Conservation (phyloP, 2,329 filamentous ascomycete species). For the Fusarium sp. region DNA sequence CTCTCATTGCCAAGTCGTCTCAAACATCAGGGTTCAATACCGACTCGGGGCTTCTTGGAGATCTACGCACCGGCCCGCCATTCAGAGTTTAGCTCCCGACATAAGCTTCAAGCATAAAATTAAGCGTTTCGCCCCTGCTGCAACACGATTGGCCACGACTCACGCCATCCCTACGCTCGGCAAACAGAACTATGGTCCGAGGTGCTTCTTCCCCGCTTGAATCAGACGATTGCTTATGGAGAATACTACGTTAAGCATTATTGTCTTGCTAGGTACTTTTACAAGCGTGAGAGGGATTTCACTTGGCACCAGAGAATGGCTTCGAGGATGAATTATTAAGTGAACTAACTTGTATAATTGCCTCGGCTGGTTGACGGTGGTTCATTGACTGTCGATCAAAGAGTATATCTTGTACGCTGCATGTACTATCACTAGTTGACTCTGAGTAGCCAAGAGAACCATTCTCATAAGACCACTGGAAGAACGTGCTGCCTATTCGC, state of each 20-base stretch:
- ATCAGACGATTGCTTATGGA: conserved; percentile 21
- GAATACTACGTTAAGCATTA: neutral
- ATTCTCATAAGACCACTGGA: neutral
- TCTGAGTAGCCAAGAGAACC: neutral
- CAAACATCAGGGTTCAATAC: conserved; percentile 7
- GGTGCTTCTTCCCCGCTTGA: conserved; percentile 3
- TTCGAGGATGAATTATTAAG: neutral
- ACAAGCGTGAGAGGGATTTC: neutral
- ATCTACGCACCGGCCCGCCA: conserved; percentile 21
- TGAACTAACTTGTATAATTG: neutral
- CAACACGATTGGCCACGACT: neutral
- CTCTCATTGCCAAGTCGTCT: neutral
- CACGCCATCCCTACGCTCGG: neutral
- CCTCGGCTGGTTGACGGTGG: neutral
- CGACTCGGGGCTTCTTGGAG: neutral
- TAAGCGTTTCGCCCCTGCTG: neutral
- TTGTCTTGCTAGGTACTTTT: neutral
- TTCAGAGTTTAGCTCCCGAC: conserved; percentile 27
- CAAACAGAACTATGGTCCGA: conserved; percentile 33
- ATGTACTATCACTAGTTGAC: neutral
- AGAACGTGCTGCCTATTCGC: neutral
- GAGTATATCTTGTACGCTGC: too few species aligned
- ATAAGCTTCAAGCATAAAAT: conserved; percentile 12
- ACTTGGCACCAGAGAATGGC: neutral
- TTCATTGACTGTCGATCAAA: neutral